Evolutionary conservation across 1,284 basidiomycete species (phyloP).

Genomic region (Gomphus bonarii): DNA sequence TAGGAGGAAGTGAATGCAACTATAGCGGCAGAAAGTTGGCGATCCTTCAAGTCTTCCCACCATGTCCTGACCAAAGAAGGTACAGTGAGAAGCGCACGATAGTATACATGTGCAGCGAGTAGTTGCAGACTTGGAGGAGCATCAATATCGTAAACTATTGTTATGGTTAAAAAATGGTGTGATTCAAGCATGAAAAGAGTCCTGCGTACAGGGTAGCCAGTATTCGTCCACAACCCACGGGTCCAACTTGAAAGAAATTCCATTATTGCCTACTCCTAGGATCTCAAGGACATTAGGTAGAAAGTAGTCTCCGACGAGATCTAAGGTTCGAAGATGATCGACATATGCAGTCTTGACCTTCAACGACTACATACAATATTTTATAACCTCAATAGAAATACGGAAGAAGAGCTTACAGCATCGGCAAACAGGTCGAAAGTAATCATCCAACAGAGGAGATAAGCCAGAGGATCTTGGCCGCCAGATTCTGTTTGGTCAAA

Average conservation of each 20-base stretch:
- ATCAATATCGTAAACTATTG: constrained; percentile 52
- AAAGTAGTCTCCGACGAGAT: constrained; percentile 55
- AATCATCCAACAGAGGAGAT: constrained; percentile 86
- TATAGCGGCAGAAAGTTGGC: constrained; percentile 72
- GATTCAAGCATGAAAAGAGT: neutral
- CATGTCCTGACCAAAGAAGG: constrained; percentile 80
- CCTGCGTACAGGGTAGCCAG: constrained; percentile 61
- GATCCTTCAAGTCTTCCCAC: constrained; percentile 84
- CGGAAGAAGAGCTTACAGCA: constrained; percentile 46
- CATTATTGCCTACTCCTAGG: constrained; percentile 52
- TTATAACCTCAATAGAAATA: neutral
- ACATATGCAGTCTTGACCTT: constrained; percentile 76
- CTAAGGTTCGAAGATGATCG: constrained; percentile 69
- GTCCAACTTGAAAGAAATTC: constrained; percentile 66
- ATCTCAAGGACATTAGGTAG: constrained; percentile 70
- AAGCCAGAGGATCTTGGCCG: constrained; percentile 41
- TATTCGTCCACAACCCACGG: constrained; percentile 84
- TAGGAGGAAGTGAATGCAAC: constrained; percentile 74
- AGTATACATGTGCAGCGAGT: constrained; percentile 84
- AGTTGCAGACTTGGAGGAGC: constrained; percentile 49
- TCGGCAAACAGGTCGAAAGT: constrained; percentile 80
- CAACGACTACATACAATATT: constrained; percentile 46
- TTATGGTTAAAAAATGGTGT: neutral
- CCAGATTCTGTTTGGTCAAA: constrained; percentile 15
- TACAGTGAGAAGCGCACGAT: constrained; percentile 71